Evolutionary conservation across 1,284 basidiomycete species (phyloP), one percentile per base, ranked within the genome.

Genomic region (Leccinum angustisporum): DNA sequence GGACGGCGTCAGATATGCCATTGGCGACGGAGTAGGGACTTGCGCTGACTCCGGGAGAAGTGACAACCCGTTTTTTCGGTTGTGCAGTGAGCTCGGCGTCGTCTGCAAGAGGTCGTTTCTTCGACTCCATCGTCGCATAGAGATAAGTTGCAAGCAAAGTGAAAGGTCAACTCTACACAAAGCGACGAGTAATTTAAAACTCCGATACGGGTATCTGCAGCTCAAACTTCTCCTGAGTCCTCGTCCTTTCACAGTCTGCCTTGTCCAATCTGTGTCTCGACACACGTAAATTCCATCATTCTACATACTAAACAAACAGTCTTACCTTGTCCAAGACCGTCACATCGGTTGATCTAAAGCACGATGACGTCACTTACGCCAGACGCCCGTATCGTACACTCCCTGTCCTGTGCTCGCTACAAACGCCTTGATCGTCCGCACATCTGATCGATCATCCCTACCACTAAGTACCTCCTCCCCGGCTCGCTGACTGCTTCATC

Each of bases 201-300:
- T 70, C 68, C 68, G 68, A 70, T 34, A 13, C n/a, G 18, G 27
- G 33, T 40, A 66, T 50, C 63, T 78, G 75, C 58, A 86, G 70
- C 57, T 72, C 77, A 57, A 58, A 68, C 71, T 14, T 72, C 64
- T 14, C 68, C 21, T 2, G 21, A 21, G 21, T 21, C 21, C 66
- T 81, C 40, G 36, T 36, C 83, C 58, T 85, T 75, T 95, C 92
- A 70, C 91, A 94, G 74, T 96, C 93, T 11, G 83, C 77, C 63
- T 69, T 70, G 63, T 85, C 82, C 92, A 61, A 93, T 86, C 73
- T 94, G 92, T 38, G 92, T 92, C 76, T 95, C 93, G 3, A 94
- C 85, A 65, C 91, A 91, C 31, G 87, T 83, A 69, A 94, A 87
- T 69, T 95, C 92, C 76, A 94, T 83, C 52, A 62, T 30, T 9